Percentiles rank a stretch among this genome's conserved stretches.
These are phyloP conservation scores for Phoma sp. DNA, from an alignment of 2,329 filamentous ascomycete genomes.

Conservation along the genomic window DNA sequence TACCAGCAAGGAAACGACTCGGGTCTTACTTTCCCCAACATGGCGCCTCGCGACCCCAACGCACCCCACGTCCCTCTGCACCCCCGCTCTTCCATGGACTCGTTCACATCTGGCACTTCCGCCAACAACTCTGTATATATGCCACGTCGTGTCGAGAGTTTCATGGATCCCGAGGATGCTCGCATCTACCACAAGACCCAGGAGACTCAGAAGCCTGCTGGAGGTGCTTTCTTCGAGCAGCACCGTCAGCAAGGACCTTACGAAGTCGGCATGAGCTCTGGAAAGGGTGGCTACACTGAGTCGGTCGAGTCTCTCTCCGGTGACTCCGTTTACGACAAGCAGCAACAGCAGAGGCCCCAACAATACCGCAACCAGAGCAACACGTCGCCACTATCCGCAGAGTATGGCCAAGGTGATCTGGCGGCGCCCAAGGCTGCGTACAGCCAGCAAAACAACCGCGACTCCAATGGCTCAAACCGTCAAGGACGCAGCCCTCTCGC, in stretches of 20 bases:
- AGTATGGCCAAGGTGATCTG: slow-evolving; percentile 32
- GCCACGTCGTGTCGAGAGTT: slow-evolving; percentile 72
- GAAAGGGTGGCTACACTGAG: slow-evolving; percentile 42
- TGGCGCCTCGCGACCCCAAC: slow-evolving; percentile 53
- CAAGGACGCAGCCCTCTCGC: slow-evolving; percentile 55
- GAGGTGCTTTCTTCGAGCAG: slow-evolving; percentile 52
- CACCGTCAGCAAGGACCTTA: slow-evolving; percentile 35
- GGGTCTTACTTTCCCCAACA: slow-evolving; percentile 62
- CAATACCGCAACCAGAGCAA: slow-evolving; percentile 28
- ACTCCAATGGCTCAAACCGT: slow-evolving; percentile 25
- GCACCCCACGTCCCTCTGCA: slow-evolving; percentile 57
- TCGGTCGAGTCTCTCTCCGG: slow-evolving; percentile 47
- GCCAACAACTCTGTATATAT: slow-evolving; percentile 67
- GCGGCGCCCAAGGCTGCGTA: slow-evolving; percentile 42
- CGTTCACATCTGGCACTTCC: slow-evolving; percentile 64
- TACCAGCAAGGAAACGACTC: slow-evolving; percentile 75
- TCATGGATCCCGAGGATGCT: slow-evolving; percentile 80
- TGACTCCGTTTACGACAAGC: slow-evolving; percentile 43
- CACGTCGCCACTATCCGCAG: slow-evolving; percentile 42
- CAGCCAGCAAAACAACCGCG: slow-evolving; percentile 24
- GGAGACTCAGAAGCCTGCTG: slow-evolving; percentile 52
- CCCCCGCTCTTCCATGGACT: slow-evolving; percentile 70
- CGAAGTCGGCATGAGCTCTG: slow-evolving; percentile 25
- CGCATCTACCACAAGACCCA: slow-evolving; percentile 76
- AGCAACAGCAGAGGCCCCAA: slow-evolving; percentile 32